phyloP scores from a whole-genome alignment of 208 protist species.

The Acanthamoeba pearcei region DNA sequence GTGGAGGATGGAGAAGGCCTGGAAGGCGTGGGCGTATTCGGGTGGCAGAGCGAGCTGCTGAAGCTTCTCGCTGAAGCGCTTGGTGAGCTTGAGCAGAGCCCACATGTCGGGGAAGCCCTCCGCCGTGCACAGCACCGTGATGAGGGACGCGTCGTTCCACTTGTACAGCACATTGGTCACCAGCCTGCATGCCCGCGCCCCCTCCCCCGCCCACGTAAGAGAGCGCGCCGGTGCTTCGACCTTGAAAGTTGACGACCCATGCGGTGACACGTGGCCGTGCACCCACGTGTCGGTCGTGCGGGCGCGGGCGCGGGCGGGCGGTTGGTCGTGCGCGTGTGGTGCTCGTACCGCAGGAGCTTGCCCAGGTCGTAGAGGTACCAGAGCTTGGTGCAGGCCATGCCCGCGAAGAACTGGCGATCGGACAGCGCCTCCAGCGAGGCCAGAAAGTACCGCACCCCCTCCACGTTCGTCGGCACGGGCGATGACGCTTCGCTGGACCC shows the following conservation, averaged over 20 bases:
- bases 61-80: constrained; percentile 8
- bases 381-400: constrained; percentile 61
- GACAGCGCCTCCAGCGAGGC: neutral
- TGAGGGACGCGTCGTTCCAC: constrained; percentile 41
- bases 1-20: constrained; percentile 34
- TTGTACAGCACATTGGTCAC: constrained; percentile 68
- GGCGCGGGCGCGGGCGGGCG: too few relatives aligned
- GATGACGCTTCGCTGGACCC: neutral
- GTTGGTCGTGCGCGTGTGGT: too few relatives aligned
- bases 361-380: constrained; percentile 67
- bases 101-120: constrained; percentile 60
- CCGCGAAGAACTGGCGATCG: constrained; percentile 29
- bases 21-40: constrained; percentile 46
- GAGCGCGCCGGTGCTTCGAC: neutral
- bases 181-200: neutral
- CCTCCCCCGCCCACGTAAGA: neutral
- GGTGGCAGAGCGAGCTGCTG: neutral
- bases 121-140: constrained; percentile 40
- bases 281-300: too few relatives aligned
- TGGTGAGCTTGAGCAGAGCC: constrained; percentile 33
- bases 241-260: too few relatives aligned
- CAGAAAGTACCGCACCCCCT: neutral
- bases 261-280: too few relatives aligned
- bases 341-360: constrained; percentile 21
- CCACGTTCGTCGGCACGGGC: neutral